Evolutionary conservation across 441 rosid genomes (phyloP).

Genomic region (Adansonia madagascariensis): DNA sequence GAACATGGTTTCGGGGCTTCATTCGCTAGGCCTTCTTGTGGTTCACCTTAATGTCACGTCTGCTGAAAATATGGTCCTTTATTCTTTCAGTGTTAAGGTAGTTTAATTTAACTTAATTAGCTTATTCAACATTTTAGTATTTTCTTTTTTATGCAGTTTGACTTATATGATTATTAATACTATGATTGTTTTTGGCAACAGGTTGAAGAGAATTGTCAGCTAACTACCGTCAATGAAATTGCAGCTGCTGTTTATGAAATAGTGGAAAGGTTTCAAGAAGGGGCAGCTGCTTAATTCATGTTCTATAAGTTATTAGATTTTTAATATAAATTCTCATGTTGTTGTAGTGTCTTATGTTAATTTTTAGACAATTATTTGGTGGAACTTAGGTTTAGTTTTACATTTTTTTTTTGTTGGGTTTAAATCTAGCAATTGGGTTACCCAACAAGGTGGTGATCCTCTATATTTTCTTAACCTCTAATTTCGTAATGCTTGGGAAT

Average conservation of each 20-base stretch:
- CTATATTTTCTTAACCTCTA: not conserved
- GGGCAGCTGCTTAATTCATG: constrained; percentile 16
- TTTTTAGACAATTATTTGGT: constrained; percentile 1
- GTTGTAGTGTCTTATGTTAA: not conserved
- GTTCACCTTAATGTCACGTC: constrained; percentile 63
- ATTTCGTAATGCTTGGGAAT: not conserved
- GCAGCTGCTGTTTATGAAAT: constrained; percentile 61
- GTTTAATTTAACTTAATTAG: not conserved
- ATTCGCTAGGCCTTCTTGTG: constrained; percentile 44
- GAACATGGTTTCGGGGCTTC: constrained; percentile 49
- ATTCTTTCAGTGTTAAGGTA: constrained; percentile 60
- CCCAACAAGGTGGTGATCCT: not conserved
- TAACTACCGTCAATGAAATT: constrained; percentile 51
- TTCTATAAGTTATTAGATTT: not conserved
- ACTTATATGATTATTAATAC: not conserved
- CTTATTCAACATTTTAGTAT: not conserved
- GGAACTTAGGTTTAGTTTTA: not conserved
- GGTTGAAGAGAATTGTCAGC: constrained; percentile 56
- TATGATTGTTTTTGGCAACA: constrained; percentile 24
- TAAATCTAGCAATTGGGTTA: not conserved
- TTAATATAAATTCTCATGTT: not conserved
- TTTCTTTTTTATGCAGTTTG: not conserved
- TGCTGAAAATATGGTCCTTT: constrained; percentile 45
- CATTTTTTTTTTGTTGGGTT: not conserved
- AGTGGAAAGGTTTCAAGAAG: constrained; percentile 47